phyloP scores from a whole-genome alignment of 1,284 basidiomycete species.

The Cerioporus squamosus region DNA sequence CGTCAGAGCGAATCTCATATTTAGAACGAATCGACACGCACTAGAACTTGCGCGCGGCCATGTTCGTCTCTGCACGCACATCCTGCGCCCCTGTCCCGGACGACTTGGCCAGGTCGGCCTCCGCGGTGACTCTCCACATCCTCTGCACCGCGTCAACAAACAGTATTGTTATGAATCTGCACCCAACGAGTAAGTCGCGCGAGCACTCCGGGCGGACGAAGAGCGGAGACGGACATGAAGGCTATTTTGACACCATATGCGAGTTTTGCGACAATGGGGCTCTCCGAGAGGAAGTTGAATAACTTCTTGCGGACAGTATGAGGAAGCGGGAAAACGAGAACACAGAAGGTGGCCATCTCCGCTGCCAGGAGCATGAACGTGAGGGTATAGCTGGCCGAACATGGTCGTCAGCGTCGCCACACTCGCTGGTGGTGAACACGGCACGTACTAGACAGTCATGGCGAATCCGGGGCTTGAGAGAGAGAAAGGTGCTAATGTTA shows the following conservation, averaged over 20 bases:
- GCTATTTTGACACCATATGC: conserved; percentile 90
- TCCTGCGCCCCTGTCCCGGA: conserved; percentile 61
- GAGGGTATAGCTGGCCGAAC: conserved; percentile 60
- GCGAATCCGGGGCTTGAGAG: conserved; percentile 20
- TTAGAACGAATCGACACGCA: conserved; percentile 42
- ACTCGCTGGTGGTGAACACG: not conserved
- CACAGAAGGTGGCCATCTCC: conserved; percentile 79
- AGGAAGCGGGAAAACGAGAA: conserved; percentile 79
- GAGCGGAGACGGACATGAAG: conserved; percentile 74
- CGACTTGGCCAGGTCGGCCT: conserved; percentile 73
- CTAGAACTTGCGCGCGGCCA: conserved; percentile 94
- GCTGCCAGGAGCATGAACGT: conserved; percentile 79
- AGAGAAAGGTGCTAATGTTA: not conserved
- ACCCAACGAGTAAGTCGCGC: not conserved
- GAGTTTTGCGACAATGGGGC: conserved; percentile 69
- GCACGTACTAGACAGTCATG: conserved; percentile 75
- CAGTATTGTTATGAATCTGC: conserved; percentile 84
- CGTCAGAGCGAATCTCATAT: not conserved
- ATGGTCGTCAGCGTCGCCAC: not conserved
- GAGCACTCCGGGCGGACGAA: not conserved
- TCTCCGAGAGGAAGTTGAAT: conserved; percentile 79
- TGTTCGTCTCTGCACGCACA: conserved; percentile 80
- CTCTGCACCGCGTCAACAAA: conserved; percentile 93
- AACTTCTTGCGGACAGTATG: conserved; percentile 73
- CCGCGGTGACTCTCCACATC: conserved; percentile 86